A percentile compares a stretch with the other conserved stretches of the same genome.
phyloP scores from a whole-genome alignment of 495 filamentous ascomycete species.

The Apodospora peruviana region DNA sequence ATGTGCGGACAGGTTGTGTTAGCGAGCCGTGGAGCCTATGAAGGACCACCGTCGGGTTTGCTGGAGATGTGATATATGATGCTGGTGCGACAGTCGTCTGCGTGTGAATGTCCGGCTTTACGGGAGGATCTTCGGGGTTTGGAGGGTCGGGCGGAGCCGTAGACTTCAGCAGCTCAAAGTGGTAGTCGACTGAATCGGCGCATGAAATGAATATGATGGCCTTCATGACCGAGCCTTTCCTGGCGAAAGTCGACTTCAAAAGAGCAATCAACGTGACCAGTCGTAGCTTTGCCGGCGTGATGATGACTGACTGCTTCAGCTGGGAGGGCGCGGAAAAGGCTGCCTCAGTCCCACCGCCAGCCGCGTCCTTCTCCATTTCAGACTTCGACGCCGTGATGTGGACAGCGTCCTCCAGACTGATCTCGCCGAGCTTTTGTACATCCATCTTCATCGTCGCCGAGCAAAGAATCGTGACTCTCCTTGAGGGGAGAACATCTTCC shows the following conservation, averaged over 20 bases:
- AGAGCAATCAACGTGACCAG: constrained; percentile 79
- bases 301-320: constrained; percentile 81
- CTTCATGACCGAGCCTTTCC: constrained; percentile 86
- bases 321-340: constrained; percentile 84
- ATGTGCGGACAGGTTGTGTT: constrained; percentile 75
- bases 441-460: constrained; percentile 97
- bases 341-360: constrained; percentile 41
- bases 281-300: constrained; percentile 83
- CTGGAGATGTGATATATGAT: constrained; percentile 44
- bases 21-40: constrained; percentile 93
- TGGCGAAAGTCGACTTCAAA: constrained; percentile 77
- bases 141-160: constrained; percentile 25
- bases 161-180: constrained; percentile 80
- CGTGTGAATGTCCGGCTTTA: constrained; percentile 24
- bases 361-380: constrained; percentile 39
- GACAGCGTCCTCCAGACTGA: constrained; percentile 87
- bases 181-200: constrained; percentile 93
- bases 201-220: constrained; percentile 95
- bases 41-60: constrained; percentile 55
- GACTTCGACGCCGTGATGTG: constrained; percentile 70
- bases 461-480: constrained; percentile 83
- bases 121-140: constrained; percentile 18
- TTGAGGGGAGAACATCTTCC: constrained; percentile 57
- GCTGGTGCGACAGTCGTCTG: constrained; percentile 38
- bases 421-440: constrained; percentile 84